These are phyloP conservation scores for Populus nigra DNA, from an alignment of 345 rosid species.

Conservation along the genomic window DNA sequence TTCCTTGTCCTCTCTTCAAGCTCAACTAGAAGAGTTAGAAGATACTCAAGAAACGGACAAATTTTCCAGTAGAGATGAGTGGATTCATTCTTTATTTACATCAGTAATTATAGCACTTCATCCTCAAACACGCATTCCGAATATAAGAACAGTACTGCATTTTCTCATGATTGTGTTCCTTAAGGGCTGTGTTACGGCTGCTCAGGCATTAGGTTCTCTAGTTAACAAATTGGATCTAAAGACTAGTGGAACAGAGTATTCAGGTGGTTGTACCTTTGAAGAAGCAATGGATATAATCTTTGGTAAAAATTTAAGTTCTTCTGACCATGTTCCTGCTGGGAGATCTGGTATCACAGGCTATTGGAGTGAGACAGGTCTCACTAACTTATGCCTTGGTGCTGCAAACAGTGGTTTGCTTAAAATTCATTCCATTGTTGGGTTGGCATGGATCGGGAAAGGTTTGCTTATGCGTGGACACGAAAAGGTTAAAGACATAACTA, in stretches of 20 bases:
- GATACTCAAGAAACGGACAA: constrained; percentile 27
- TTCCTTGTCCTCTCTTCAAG: constrained; percentile 29
- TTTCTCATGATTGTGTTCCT: constrained; percentile 46
- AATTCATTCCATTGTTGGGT: constrained; percentile 58
- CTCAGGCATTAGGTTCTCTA: constrained; percentile 86
- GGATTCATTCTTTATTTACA: constrained; percentile 68
- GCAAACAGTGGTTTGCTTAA: constrained; percentile 41
- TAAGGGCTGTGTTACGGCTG: constrained; percentile 62
- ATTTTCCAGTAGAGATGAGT: constrained; percentile 53
- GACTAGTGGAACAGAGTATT: constrained; percentile 29
- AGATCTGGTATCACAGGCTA: constrained; percentile 18
- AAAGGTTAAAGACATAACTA: constrained; percentile 60
- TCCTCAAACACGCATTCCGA: constrained; percentile 58
- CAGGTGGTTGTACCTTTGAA: constrained; percentile 50
- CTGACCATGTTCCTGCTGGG: constrained; percentile 19
- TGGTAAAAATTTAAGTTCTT: constrained; percentile 22
- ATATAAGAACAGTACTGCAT: constrained; percentile 43
- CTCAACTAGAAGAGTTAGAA: constrained; percentile 34
- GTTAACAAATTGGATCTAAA: constrained; percentile 60
- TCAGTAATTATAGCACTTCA: constrained; percentile 69
- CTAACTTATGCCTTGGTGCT: constrained; percentile 39
- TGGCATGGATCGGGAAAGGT: constrained; percentile 96
- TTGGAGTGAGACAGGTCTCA: constrained; percentile 33
- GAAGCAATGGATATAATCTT: constrained; percentile 69
- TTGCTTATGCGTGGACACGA: constrained; percentile 84